Percentiles rank a stretch among this genome's conserved stretches.
Conservation (phyloP, 352 stramenopile species). For the Pythium biforme region DNA sequence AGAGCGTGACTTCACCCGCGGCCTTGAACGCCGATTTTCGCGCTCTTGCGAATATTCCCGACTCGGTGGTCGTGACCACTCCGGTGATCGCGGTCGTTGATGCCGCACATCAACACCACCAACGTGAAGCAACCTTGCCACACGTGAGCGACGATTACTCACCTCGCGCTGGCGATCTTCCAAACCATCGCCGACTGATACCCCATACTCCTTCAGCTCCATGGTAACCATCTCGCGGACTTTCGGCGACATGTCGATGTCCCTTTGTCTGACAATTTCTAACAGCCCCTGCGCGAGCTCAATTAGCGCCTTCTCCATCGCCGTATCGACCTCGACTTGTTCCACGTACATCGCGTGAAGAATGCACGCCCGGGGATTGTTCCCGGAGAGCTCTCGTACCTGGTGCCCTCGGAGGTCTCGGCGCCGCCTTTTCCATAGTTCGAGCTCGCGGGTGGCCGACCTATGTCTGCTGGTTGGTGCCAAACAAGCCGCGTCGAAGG, state of each 20-base stretch:
- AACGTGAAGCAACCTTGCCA: too few relatives aligned
- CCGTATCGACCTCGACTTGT: neutral
- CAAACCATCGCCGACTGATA: too few relatives aligned
- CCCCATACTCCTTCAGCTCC: too few relatives aligned
- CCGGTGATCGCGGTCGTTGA: too few relatives aligned
- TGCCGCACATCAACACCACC: too few relatives aligned
- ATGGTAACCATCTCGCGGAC: neutral
- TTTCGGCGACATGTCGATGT: neutral
- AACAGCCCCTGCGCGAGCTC: neutral
- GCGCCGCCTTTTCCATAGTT: neutral
- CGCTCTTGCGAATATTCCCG: too few relatives aligned
- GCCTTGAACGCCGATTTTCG: too few relatives aligned
- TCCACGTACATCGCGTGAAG: neutral
- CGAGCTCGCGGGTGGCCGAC: neutral
- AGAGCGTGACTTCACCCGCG: too few relatives aligned
- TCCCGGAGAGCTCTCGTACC: neutral
- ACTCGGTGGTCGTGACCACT: too few relatives aligned
- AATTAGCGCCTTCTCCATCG: neutral
- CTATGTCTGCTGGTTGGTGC: neutral
- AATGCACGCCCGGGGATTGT: neutral
- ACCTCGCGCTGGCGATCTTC: too few relatives aligned
- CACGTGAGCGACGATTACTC: too few relatives aligned
- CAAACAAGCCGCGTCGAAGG: neutral
- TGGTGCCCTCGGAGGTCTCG: neutral
- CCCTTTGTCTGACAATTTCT: neutral